Conservation (phyloP, 2,329 filamentous ascomycete genomes). For the Trichoderma koningiopsis region DNA sequence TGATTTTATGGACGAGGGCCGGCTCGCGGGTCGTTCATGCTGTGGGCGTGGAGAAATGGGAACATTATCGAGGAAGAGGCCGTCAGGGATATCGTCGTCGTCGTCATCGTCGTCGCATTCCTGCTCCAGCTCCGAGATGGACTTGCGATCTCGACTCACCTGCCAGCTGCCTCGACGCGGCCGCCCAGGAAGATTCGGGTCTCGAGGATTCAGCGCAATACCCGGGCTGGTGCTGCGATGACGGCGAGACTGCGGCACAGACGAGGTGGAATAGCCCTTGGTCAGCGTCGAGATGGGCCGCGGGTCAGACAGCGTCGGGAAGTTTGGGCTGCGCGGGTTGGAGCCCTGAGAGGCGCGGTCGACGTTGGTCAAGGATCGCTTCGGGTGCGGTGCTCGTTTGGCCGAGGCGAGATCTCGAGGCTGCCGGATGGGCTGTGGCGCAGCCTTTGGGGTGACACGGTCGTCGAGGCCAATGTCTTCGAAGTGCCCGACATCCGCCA, state of each 20-base stretch:
- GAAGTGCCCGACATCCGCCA: constrained; percentile 79
- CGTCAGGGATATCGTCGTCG: constrained; percentile 76
- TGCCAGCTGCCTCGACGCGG: constrained; percentile 71
- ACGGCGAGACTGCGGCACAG: constrained; percentile 43
- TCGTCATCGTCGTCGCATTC: constrained; percentile 78
- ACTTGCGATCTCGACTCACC: constrained; percentile 64
- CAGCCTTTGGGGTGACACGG: constrained; percentile 52
- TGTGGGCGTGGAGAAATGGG: constrained; percentile 74
- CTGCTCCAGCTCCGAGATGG: constrained; percentile 69
- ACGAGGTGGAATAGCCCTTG: constrained; percentile 40
- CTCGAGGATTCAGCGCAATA: constrained; percentile 48
- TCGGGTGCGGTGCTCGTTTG: constrained; percentile 38
- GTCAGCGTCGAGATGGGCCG: constrained; percentile 34
- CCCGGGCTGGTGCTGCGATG: constrained; percentile 57
- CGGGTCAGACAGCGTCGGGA: constrained; percentile 42
- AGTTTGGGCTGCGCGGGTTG: constrained; percentile 56
- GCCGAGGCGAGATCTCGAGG: constrained; percentile 37
- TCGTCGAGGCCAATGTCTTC: constrained; percentile 86
- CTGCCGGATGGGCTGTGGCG: constrained; percentile 47
- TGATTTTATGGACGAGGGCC: constrained; percentile 49
- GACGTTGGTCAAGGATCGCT: constrained; percentile 50
- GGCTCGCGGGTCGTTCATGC: constrained; percentile 57
- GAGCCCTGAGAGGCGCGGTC: constrained; percentile 48
- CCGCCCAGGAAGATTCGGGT: constrained; percentile 44
- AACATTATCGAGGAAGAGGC: constrained; percentile 78